Conservation (phyloP, 2,329 filamentous ascomycete genomes). For the Alternaria angustiovoidea region DNA sequence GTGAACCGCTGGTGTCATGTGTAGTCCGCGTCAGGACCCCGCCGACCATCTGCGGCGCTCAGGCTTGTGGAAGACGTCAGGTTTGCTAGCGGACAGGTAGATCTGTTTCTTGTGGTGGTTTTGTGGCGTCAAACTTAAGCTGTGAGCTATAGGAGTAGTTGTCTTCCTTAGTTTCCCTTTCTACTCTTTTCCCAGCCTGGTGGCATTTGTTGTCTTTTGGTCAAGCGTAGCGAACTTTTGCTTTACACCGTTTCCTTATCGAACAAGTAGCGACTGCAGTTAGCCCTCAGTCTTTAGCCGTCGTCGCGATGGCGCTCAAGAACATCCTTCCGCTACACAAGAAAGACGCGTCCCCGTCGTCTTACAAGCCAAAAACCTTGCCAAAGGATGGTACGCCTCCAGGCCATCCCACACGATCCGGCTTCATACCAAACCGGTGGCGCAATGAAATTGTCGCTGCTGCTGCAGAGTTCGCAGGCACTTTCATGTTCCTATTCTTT, state of each 20-base stretch:
- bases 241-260: too few species aligned
- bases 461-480: conserved; percentile 50
- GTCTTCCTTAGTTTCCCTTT: neutral
- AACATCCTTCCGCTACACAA: conserved; percentile 21
- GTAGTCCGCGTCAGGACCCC: neutral
- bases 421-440: conserved; percentile 26
- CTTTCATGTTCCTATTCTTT: conserved; percentile 54
- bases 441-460: conserved; percentile 49
- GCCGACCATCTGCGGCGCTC: neutral
- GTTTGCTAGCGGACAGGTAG: neutral
- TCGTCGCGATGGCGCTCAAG: conserved; percentile 16
- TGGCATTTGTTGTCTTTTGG: neutral
- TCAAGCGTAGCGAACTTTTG: neutral
- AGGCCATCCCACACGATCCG: neutral
- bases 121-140: neutral
- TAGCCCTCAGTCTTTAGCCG: neutral
- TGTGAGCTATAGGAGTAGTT: neutral
- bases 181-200: neutral
- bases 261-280: too few species aligned
- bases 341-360: conserved; percentile 1
- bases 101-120: neutral
- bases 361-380: neutral
- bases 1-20: neutral
- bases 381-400: neutral
- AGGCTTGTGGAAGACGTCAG: conserved; percentile 1